phyloP scores from a whole-genome alignment of 2,329 filamentous ascomycete species.

The Coniochaeta ligniaria region DNA sequence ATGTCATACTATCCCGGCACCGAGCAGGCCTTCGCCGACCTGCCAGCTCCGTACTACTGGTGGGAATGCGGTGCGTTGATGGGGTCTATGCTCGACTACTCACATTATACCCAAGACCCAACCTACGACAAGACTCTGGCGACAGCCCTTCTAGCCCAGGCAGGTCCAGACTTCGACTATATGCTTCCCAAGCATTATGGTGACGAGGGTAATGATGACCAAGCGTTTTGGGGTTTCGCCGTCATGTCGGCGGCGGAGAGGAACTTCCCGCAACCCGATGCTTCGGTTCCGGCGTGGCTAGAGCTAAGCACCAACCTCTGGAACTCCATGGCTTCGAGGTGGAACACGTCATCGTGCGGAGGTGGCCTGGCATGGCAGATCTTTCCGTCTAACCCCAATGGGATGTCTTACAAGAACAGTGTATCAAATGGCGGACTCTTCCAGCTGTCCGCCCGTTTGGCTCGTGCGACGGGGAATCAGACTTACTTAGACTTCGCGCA shows the following conservation, averaged over 20 bases:
- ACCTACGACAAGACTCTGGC: slow-evolving; percentile 54
- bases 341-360: slow-evolving; percentile 60
- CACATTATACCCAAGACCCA: slow-evolving; percentile 55
- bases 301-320: slow-evolving; percentile 64
- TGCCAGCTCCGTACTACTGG: slow-evolving; percentile 63
- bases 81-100: slow-evolving; percentile 65
- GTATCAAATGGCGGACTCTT: slow-evolving; percentile 80
- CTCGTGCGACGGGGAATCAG: slow-evolving; percentile 59
- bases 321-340: slow-evolving; percentile 61
- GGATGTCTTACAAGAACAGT: slow-evolving; percentile 77
- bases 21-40: slow-evolving; percentile 48
- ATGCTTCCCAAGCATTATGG: slow-evolving; percentile 48
- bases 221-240: slow-evolving; percentile 66
- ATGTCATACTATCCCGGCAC: slow-evolving; percentile 59
- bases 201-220: slow-evolving; percentile 69
- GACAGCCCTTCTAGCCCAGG: slow-evolving; percentile 51
- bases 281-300: slow-evolving; percentile 53
- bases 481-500: slow-evolving; percentile 62
- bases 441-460: slow-evolving; percentile 69
- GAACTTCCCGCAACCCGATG: slow-evolving; percentile 56
- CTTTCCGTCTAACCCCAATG: slow-evolving; percentile 62
- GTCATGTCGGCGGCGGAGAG: slow-evolving; percentile 63
- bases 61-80: slow-evolving; percentile 60
- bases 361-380: slow-evolving; percentile 82
- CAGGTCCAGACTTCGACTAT: slow-evolving; percentile 50